Evolutionary conservation across 1,284 basidiomycete species (phyloP).

Genomic region (Malassezia arunalokei): DNA sequence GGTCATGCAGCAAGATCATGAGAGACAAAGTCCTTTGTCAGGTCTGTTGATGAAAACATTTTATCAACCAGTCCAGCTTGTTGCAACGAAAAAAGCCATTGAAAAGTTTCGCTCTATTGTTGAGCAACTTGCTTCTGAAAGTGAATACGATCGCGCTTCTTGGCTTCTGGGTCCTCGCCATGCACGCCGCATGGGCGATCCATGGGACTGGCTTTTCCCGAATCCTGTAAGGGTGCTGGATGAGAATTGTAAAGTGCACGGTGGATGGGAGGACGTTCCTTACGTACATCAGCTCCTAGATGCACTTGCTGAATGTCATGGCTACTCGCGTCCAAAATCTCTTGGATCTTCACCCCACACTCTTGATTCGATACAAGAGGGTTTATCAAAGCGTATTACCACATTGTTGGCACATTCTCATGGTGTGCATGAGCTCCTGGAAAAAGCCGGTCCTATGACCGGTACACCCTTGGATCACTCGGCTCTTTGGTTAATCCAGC

Average conservation of each 20-base stretch:
- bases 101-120: constrained; percentile 14
- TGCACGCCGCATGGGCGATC: background rate
- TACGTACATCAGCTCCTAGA: background rate
- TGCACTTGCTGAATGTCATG: background rate
- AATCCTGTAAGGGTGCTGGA: background rate
- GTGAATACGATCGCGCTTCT: constrained; percentile 6
- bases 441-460: background rate
- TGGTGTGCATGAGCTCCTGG: constrained; percentile 6
- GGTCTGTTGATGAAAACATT: background rate
- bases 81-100: constrained; percentile 2
- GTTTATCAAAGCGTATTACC: background rate
- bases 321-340: constrained; percentile 1
- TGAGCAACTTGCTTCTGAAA: background rate
- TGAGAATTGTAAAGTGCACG: background rate
- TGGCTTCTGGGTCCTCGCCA: background rate
- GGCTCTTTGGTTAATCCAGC: constrained; percentile 8
- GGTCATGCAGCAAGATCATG: background rate
- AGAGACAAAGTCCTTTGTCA: background rate
- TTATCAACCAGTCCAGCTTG: background rate
- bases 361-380: constrained; percentile 9
- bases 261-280: background rate
- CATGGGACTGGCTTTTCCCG: background rate
- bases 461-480: background rate
- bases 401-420: constrained; percentile 10
- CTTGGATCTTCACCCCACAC: constrained; percentile 16